phyloP scores from a whole-genome alignment of 192 early-diverging fungal genomes.

The Funneliformis geosporum region DNA sequence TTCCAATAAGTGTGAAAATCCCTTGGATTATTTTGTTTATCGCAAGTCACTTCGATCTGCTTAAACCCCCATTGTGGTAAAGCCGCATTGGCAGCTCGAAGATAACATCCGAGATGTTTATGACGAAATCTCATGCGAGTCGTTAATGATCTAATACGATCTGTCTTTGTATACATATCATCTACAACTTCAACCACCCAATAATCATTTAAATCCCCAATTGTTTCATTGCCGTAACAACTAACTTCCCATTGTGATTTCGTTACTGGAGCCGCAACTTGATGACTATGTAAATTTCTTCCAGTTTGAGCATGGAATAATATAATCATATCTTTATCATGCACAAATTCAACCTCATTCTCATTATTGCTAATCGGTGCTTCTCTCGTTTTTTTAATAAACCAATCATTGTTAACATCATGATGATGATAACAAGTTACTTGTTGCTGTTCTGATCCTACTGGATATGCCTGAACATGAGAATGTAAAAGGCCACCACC shows the following conservation, averaged over 20 bases:
- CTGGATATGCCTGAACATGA: constrained; percentile 85
- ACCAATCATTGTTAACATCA: constrained; percentile 93
- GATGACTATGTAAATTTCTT: constrained; percentile 86
- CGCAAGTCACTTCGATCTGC: constrained; percentile 90
- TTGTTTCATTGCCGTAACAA: constrained; percentile 76
- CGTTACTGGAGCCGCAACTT: constrained; percentile 73
- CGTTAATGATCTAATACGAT: constrained; percentile 68
- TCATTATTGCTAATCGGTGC: constrained; percentile 33
- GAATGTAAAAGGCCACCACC: constrained; percentile 95
- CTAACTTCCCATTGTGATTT: constrained; percentile 84
- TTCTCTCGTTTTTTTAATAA: constrained; percentile 62
- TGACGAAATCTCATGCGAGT: constrained; percentile 86
- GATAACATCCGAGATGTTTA: constrained; percentile 65
- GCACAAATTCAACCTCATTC: constrained; percentile 59
- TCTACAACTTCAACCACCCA: constrained; percentile 88
- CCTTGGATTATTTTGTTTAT: constrained; percentile 57
- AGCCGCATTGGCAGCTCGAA: constrained; percentile 70
- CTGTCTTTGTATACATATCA: constrained; percentile 51
- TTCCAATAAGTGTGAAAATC: constrained; percentile 87
- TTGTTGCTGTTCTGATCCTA: constrained; percentile 93
- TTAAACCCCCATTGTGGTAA: constrained; percentile 97
- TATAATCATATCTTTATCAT: constrained; percentile 80
- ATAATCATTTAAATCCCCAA: constrained; percentile 85
- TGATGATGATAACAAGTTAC: constrained; percentile 93
- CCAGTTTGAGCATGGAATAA: constrained; percentile 72